A percentile compares a stretch with the other conserved stretches of the same genome.
Evolutionary conservation across 257 asterid species (phyloP).

Genomic region (Nicotiana benthamiana): DNA sequence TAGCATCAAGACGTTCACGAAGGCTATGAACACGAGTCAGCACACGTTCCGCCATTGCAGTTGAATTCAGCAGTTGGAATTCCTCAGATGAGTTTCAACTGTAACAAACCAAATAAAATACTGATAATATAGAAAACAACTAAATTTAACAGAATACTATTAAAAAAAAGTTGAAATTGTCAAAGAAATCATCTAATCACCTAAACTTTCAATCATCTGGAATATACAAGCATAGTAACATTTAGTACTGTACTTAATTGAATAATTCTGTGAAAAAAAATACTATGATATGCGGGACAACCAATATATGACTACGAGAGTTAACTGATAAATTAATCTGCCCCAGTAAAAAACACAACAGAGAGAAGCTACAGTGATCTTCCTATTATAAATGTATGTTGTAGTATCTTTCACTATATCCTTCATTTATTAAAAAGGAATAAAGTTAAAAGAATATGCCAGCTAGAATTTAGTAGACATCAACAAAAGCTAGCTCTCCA

Average conservation of each 20-base stretch:
- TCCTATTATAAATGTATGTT: background rate
- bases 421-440: background rate
- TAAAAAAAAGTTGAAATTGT: constrained; percentile 8
- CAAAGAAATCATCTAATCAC: constrained; percentile 21
- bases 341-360: background rate
- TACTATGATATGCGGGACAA: constrained; percentile 15
- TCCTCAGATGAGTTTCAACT: constrained; percentile 16
- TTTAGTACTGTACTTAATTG: background rate
- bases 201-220: constrained; percentile 18
- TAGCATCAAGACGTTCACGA: constrained; percentile 82
- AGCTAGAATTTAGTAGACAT: background rate
- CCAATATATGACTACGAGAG: constrained; percentile 21
- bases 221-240: constrained; percentile 18
- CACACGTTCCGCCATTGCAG: constrained; percentile 74
- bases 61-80: constrained; percentile 8
- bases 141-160: background rate
- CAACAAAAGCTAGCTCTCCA: background rate
- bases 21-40: constrained; percentile 88
- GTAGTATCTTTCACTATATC: background rate
- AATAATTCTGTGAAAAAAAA: no score
- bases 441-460: background rate
- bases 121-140: constrained; percentile 20
- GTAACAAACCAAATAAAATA: background rate
- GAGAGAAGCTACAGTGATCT: background rate
- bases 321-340: background rate